phyloP scores from a whole-genome alignment of 371 early-diverging fungal species.

The Mucor plumbeus region DNA sequence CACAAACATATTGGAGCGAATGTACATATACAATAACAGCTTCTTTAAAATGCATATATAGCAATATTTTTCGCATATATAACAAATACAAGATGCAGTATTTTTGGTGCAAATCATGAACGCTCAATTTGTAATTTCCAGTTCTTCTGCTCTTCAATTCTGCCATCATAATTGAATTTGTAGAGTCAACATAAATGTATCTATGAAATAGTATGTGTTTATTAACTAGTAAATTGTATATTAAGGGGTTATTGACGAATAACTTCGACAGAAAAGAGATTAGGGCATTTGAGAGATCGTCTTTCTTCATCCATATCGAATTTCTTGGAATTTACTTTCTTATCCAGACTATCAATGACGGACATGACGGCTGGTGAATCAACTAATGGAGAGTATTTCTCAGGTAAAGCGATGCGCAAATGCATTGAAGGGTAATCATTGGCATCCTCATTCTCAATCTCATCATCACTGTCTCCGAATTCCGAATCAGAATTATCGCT shows the following conservation, averaged over 20 bases:
- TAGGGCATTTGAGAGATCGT: conserved; percentile 28
- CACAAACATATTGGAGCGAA: no score
- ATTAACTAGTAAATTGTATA: not conserved
- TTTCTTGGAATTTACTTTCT: conserved; percentile 32
- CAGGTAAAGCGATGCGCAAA: conserved; percentile 23
- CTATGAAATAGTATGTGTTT: not conserved
- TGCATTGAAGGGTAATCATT: conserved; percentile 29
- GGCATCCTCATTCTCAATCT: conserved; percentile 6
- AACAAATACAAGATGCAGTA: no score
- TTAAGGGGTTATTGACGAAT: conserved; percentile 11
- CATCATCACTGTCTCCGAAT: conserved; percentile 11
- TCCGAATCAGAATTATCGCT: conserved; percentile 18
- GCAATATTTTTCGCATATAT: no score
- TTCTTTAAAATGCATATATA: no score
- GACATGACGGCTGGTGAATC: conserved; percentile 38
- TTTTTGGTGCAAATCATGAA: no score
- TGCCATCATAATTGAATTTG: no score
- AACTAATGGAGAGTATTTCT: conserved; percentile 20
- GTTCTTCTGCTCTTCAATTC: no score
- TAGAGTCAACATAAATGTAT: no score
- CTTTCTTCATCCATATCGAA: conserved; percentile 38
- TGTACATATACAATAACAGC: no score
- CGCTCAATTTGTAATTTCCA: no score
- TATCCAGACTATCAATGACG: conserved; percentile 37
- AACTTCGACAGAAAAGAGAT: conserved; percentile 28